Evolutionary conservation across 2,329 filamentous ascomycete species (phyloP).

Genomic region (Aspergillus brasiliensis): DNA sequence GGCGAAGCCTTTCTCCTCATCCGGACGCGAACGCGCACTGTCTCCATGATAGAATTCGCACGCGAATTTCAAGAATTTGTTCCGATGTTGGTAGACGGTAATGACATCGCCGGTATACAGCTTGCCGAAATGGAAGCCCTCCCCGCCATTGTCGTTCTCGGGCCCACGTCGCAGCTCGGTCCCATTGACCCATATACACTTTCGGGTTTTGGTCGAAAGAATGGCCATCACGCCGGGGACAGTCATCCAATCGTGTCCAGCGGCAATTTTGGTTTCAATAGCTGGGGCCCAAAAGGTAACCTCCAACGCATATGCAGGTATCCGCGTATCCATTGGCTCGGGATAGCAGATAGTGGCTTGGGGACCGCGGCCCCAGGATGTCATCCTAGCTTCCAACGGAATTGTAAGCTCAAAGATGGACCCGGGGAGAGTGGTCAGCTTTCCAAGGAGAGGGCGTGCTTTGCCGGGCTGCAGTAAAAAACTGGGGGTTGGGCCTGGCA

Average conservation of each 20-base stretch:
- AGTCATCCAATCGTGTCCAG: slow-evolving; percentile 58
- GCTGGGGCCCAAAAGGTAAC: slow-evolving; percentile 72
- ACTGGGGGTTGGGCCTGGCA: slow-evolving; percentile 11
- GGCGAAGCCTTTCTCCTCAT: slow-evolving; percentile 43
- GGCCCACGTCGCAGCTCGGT: slow-evolving; percentile 61
- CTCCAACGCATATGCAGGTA: slow-evolving; percentile 81
- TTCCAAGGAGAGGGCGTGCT: slow-evolving; percentile 57
- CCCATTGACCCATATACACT: slow-evolving; percentile 76
- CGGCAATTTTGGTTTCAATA: slow-evolving; percentile 62
- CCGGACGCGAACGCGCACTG: slow-evolving; percentile 45
- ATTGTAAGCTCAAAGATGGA: slow-evolving; percentile 68
- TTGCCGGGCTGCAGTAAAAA: slow-evolving; percentile 31
- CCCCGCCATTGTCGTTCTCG: slow-evolving; percentile 55
- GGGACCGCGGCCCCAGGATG: slow-evolving; percentile 74
- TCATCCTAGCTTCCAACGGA: slow-evolving; percentile 65
- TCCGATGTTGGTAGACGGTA: slow-evolving; percentile 63
- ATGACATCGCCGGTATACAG: slow-evolving; percentile 78
- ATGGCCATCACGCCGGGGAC: slow-evolving; percentile 65
- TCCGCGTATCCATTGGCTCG: slow-evolving; percentile 64
- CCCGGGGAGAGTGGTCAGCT: slow-evolving; percentile 64
- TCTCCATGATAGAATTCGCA: slow-evolving; percentile 52
- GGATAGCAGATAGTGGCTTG: slow-evolving; percentile 70
- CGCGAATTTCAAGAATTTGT: slow-evolving; percentile 44
- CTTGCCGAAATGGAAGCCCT: slow-evolving; percentile 61
- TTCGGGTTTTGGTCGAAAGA: slow-evolving; percentile 76